phyloP scores from a whole-genome alignment of 176 grass and related monocot species.

The Aegilops sharonensis region DNA sequence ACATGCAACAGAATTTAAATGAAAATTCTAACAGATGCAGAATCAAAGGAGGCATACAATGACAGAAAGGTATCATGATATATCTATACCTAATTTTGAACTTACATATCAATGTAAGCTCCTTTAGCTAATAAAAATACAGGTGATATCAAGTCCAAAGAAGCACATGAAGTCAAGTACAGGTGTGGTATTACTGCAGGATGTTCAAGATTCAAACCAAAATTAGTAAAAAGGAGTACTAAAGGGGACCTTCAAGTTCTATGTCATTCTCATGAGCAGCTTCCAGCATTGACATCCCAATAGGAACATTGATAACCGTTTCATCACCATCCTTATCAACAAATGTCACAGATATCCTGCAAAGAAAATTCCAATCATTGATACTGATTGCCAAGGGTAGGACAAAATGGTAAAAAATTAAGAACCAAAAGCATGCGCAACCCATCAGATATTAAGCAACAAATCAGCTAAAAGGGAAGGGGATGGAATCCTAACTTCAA shows the following conservation, averaged over 20 bases:
- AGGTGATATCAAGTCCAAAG: slow-evolving; percentile 10
- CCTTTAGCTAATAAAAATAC: slow-evolving; percentile 10
- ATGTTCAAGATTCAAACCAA: background rate
- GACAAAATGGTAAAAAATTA: background rate
- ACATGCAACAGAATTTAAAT: background rate
- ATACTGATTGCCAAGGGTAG: background rate
- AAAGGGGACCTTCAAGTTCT: slow-evolving; percentile 73
- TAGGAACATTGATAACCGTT: slow-evolving; percentile 74
- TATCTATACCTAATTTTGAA: background rate
- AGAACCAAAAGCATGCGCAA: background rate
- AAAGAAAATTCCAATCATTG: slow-evolving; percentile 4
- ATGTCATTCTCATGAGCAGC: slow-evolving; percentile 96
- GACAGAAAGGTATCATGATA: background rate
- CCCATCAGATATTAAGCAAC: background rate
- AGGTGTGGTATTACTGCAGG: background rate
- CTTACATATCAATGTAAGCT: background rate
- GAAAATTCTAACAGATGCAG: background rate
- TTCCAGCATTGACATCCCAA: slow-evolving; percentile 98
- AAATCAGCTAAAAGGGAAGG: background rate
- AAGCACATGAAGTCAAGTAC: background rate
- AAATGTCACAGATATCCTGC: slow-evolving; percentile 92
- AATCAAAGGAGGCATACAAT: background rate
- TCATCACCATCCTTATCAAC: slow-evolving; percentile 79
- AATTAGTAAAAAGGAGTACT: background rate
- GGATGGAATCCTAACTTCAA: background rate